Percentiles rank a stretch among this genome's conserved stretches.
Evolutionary conservation across 192 early-diverging fungal genomes (phyloP).

Genomic region (Coemansia nantahalensis): DNA sequence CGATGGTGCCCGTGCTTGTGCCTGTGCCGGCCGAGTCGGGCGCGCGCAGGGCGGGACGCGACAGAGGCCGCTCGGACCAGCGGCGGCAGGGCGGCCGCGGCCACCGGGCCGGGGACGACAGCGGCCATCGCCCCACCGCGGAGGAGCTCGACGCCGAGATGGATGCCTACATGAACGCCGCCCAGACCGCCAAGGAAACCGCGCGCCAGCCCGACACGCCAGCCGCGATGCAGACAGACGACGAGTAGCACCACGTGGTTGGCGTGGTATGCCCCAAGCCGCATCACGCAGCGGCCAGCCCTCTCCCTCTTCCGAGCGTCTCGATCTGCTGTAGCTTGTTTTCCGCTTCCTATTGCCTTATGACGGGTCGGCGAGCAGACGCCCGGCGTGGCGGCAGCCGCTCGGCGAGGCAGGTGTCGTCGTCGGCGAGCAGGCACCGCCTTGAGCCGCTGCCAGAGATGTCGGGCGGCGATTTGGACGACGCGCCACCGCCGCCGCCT

Average conservation of each 20-base stretch:
- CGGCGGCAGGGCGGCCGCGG: conserved; percentile 5
- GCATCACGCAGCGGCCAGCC: too few relatives aligned
- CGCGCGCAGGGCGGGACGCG: neutral
- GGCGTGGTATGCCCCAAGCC: too few relatives aligned
- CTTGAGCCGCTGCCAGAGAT: conserved; percentile 47
- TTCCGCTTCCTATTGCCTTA: neutral
- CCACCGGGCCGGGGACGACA: conserved; percentile 1
- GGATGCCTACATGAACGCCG: conserved; percentile 39
- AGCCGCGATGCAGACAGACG: too few relatives aligned
- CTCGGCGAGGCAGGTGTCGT: neutral
- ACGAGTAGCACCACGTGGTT: too few relatives aligned
- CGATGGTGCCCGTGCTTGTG: neutral
- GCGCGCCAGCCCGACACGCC: neutral
- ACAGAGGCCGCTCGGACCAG: too few relatives aligned
- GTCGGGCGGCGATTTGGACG: conserved; percentile 9
- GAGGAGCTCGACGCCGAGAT: conserved; percentile 49
- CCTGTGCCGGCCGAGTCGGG: neutral
- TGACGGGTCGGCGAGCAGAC: neutral
- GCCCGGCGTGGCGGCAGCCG: conserved; percentile 11
- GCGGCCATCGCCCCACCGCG: conserved; percentile 11
- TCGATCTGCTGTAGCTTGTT: neutral
- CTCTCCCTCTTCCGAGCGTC: neutral
- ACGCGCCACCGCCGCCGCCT: neutral
- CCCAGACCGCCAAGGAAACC: neutral
- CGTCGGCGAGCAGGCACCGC: conserved; percentile 8